These are phyloP conservation scores for Elongisporangium anandrum DNA, from an alignment of 352 stramenopile genomes.

Conservation along the genomic window DNA sequence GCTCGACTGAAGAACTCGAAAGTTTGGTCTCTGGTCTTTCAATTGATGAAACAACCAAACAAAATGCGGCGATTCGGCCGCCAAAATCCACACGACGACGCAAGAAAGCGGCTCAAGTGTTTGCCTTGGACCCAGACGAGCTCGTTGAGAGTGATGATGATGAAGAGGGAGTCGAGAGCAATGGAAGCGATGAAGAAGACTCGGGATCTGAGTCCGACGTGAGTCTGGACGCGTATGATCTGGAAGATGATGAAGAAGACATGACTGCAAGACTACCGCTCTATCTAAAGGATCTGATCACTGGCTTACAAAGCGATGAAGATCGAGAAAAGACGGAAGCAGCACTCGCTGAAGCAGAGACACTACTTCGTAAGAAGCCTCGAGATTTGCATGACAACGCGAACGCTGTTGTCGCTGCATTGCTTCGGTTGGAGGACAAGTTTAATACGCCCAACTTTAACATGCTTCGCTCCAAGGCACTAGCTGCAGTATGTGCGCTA, in stretches of 20 bases:
- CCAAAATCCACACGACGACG: slow-evolving; percentile 12
- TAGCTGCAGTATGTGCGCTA: slow-evolving; percentile 43
- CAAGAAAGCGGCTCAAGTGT: slow-evolving; percentile 11
- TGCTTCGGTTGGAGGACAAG: slow-evolving; percentile 74
- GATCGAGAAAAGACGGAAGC: slow-evolving; percentile 51
- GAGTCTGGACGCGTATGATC: slow-evolving; percentile 62
- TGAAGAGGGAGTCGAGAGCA: slow-evolving; percentile 15
- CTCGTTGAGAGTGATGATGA: slow-evolving; percentile 26
- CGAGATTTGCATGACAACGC: slow-evolving; percentile 63
- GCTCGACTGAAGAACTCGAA: slow-evolving; percentile 20
- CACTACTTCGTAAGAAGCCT: slow-evolving; percentile 43
- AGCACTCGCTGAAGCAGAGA: slow-evolving; percentile 49
- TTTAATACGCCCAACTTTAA: slow-evolving; percentile 58
- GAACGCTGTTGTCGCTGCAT: slow-evolving; percentile 37
- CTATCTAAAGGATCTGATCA: slow-evolving; percentile 70
- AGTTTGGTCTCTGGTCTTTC: slow-evolving; percentile 7
- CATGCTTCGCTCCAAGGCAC: slow-evolving; percentile 32
- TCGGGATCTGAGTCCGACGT: slow-evolving; percentile 57
- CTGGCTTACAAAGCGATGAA: slow-evolving; percentile 46
- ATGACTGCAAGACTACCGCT: slow-evolving; percentile 47
- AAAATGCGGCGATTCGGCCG: background rate
- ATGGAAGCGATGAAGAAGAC: slow-evolving; percentile 19
- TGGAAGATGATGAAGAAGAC: slow-evolving; percentile 68
- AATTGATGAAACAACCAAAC: background rate
- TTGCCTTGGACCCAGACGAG: slow-evolving; percentile 49